Conservation (phyloP, 441 rosid species). For the Theobroma grandiflorum region DNA sequence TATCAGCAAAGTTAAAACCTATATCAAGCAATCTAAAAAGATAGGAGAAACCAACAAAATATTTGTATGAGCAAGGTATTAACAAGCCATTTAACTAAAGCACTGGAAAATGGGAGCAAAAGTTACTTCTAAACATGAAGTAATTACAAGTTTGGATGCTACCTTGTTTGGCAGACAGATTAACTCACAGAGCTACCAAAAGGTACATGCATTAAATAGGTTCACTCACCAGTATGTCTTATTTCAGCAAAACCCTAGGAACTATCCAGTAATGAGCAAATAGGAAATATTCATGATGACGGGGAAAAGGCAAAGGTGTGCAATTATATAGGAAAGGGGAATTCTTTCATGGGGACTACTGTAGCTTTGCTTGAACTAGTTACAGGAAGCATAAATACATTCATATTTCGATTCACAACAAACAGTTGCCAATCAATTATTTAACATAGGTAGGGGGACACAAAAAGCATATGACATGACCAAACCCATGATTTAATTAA, state of each 20-base stretch:
- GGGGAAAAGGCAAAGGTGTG: background rate
- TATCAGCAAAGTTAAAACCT: background rate
- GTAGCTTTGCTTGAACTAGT: background rate
- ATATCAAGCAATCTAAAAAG: background rate
- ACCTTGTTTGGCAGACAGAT: background rate
- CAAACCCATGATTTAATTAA: background rate
- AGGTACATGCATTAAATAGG: constrained; percentile 3
- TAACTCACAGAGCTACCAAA: background rate
- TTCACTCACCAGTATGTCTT: background rate
- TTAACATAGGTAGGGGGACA: background rate
- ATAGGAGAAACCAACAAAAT: background rate
- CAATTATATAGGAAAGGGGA: background rate
- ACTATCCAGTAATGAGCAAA: background rate
- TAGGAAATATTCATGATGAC: background rate
- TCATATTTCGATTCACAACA: background rate
- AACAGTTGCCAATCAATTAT: background rate
- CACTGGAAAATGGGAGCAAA: background rate
- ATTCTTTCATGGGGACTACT: background rate
- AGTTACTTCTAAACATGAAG: background rate
- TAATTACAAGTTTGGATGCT: background rate
- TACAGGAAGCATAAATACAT: background rate
- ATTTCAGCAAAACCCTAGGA: background rate
- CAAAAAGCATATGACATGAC: constrained; percentile 13
- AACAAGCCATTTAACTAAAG: background rate
- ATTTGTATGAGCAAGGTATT: background rate